Conservation (phyloP, 305 asterid species). For the Solanum hybrid region DNA sequence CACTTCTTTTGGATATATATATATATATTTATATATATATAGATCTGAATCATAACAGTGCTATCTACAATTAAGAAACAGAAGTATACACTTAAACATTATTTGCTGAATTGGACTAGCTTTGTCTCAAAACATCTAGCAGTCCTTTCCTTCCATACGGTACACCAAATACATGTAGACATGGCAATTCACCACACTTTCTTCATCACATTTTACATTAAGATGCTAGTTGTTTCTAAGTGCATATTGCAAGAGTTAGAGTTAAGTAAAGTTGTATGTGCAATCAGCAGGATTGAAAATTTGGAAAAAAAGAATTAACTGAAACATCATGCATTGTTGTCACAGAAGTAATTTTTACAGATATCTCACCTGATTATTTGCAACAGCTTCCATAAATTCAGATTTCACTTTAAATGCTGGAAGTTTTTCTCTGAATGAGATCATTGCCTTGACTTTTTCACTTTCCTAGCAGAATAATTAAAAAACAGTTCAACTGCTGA, state of each 20-base stretch:
- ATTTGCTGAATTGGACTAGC: not conserved
- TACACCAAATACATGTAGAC: not conserved
- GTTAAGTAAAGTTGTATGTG: not conserved
- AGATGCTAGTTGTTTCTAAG: not conserved
- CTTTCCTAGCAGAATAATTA: slow-evolving; percentile 37
- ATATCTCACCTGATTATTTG: slow-evolving; percentile 55
- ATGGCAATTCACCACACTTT: not conserved
- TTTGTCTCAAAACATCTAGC: not conserved
- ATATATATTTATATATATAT: no score
- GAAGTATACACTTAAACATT: not conserved
- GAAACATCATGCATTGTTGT: not conserved
- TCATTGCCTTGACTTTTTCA: slow-evolving; percentile 59
- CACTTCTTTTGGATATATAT: not conserved
- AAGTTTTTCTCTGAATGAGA: slow-evolving; percentile 72
- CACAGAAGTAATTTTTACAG: not conserved
- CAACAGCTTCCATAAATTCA: slow-evolving; percentile 78
- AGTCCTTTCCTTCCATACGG: not conserved
- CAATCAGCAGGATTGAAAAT: not conserved
- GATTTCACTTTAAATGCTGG: slow-evolving; percentile 74
- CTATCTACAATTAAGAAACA: not conserved
- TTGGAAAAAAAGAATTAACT: not conserved
- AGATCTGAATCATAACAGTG: not conserved
- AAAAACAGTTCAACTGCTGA: slow-evolving; percentile 11
- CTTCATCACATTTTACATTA: not conserved
- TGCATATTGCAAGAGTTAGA: not conserved